phyloP scores from a whole-genome alignment of 768 basidiomycete species.

The Xanthoconium purpureum region DNA sequence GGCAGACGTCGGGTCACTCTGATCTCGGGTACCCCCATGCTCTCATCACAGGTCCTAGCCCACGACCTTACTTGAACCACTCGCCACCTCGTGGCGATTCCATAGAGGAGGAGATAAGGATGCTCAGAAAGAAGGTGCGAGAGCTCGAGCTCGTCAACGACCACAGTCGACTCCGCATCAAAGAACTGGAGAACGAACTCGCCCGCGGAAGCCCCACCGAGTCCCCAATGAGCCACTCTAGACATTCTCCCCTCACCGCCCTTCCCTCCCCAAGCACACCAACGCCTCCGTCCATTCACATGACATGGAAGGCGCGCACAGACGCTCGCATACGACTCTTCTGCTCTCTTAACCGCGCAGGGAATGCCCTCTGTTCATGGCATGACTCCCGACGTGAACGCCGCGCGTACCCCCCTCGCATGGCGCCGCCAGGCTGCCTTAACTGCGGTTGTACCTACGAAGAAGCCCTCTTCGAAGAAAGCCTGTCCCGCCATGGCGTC shows the following conservation, averaged over 20 bases:
- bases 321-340: conserved; percentile 67
- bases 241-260: conserved; percentile 9
- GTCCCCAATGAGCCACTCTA: conserved; percentile 21
- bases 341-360: conserved; percentile 82
- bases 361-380: conserved; percentile 88
- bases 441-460: conserved; percentile 87
- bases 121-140: conserved; percentile 53
- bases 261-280: conserved; percentile 30
- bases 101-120: conserved; percentile 49
- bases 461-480: conserved; percentile 85
- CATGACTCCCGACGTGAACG: conserved; percentile 86
- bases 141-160: conserved; percentile 64
- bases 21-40: conserved; percentile 20
- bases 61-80: conserved; percentile 21
- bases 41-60: conserved; percentile 16
- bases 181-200: conserved; percentile 47
- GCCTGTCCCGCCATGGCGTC: conserved; percentile 71
- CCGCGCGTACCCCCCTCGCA: conserved; percentile 70
- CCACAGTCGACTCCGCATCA: conserved; percentile 45
- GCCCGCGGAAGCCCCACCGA: conserved; percentile 30
- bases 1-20: conserved; percentile 20
- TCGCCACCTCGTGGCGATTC: conserved; percentile 19
- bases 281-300: conserved; percentile 43
- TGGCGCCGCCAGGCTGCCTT: conserved; percentile 72
- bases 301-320: conserved; percentile 70